Conservation (phyloP, 2,329 filamentous ascomycete genomes). For the Aspergillus sp. region DNA sequence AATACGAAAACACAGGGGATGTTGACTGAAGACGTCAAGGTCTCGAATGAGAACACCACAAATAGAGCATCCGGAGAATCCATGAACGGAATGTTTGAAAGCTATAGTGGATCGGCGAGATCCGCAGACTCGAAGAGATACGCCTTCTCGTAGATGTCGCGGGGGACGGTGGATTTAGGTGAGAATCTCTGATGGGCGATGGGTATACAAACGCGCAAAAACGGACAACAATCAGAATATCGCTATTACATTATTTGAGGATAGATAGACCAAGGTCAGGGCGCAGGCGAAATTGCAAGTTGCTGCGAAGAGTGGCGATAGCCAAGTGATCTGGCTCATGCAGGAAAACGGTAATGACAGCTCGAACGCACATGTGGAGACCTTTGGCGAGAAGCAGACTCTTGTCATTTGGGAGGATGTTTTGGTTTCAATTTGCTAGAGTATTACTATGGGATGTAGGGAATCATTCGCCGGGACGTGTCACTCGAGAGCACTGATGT, state of each 20-base stretch:
- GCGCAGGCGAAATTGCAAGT: slow-evolving; percentile 48
- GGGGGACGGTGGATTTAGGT: slow-evolving; percentile 49
- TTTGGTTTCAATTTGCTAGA: slow-evolving; percentile 46
- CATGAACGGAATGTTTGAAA: slow-evolving; percentile 57
- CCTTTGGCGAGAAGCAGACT: slow-evolving; percentile 46
- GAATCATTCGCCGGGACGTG: slow-evolving; percentile 50
- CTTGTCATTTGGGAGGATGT: slow-evolving; percentile 57
- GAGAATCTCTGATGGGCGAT: slow-evolving; percentile 49
- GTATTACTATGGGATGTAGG: slow-evolving; percentile 52
- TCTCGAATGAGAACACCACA: slow-evolving; percentile 55
- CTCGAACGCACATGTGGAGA: slow-evolving; percentile 52
- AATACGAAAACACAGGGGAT: slow-evolving; percentile 54
- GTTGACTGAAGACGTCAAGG: slow-evolving; percentile 45
- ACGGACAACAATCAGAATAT: slow-evolving; percentile 52
- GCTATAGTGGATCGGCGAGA: slow-evolving; percentile 50
- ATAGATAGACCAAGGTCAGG: slow-evolving; percentile 51
- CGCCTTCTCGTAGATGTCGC: slow-evolving; percentile 56
- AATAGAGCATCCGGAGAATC: slow-evolving; percentile 52
- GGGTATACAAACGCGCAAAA: slow-evolving; percentile 48
- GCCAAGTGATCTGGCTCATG: slow-evolving; percentile 54
- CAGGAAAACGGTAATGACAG: slow-evolving; percentile 42
- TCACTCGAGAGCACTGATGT: slow-evolving; percentile 45
- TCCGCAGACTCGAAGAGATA: slow-evolving; percentile 47
- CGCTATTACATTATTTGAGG: slow-evolving; percentile 49
- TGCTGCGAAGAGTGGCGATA: slow-evolving; percentile 47